Evolutionary conservation across 208 protist species (phyloP).

Genomic region (Polymyxa betae): DNA sequence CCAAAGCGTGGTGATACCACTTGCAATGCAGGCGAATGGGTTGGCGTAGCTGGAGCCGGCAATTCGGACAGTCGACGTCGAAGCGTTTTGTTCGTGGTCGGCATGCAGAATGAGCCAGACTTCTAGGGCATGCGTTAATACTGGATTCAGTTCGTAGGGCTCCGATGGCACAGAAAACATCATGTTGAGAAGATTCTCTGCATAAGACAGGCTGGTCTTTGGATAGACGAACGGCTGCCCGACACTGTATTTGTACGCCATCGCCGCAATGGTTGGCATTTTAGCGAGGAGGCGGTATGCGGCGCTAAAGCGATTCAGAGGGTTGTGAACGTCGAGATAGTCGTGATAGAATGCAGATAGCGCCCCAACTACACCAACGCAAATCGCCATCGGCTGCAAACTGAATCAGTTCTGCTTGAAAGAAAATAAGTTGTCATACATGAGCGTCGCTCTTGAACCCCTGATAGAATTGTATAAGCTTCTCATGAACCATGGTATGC

Average conservation of each 20-base stretch:
- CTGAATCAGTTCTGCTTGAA: constrained; percentile 45
- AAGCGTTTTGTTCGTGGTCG: constrained; percentile 81
- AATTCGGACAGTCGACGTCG: constrained; percentile 77
- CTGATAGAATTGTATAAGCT: constrained; percentile 59
- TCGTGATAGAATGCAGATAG: constrained; percentile 64
- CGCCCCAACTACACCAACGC: constrained; percentile 58
- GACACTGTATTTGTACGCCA: constrained; percentile 60
- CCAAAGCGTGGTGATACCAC: constrained; percentile 70
- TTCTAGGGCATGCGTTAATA: constrained; percentile 65
- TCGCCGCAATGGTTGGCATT: constrained; percentile 48
- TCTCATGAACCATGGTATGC: constrained; percentile 63
- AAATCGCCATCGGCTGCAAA: constrained; percentile 62
- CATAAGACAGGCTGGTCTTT: constrained; percentile 69
- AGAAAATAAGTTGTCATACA: constrained; percentile 36
- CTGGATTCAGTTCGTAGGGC: constrained; percentile 49
- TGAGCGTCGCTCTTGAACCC: constrained; percentile 15
- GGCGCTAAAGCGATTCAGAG: constrained; percentile 9
- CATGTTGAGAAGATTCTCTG: constrained; percentile 82
- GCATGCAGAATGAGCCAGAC: constrained; percentile 78
- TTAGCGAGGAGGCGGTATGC: constrained; percentile 34
- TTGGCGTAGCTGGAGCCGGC: constrained; percentile 69
- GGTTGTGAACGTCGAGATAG: constrained; percentile 56
- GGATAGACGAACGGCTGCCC: constrained; percentile 63
- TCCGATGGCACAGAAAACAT: constrained; percentile 63
- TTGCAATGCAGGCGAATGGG: constrained; percentile 68